phyloP scores from a whole-genome alignment of 352 stramenopile genomes.

The Peronosclerospora sorghi region DNA sequence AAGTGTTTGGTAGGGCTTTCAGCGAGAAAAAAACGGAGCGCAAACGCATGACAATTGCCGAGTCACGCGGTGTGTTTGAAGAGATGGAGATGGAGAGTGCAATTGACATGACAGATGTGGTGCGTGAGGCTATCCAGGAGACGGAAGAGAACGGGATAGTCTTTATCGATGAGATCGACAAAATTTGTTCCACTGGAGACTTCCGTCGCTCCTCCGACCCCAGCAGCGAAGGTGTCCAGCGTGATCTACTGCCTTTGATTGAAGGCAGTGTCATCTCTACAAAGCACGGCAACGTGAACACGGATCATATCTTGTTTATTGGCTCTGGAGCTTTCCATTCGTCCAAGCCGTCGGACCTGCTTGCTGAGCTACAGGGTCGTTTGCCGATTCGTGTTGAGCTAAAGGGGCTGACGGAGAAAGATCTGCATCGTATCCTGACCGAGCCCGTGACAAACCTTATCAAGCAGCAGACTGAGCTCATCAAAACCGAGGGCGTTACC shows the following conservation, averaged over 20 bases:
- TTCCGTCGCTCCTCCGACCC: conserved; percentile 90
- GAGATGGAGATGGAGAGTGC: conserved; percentile 94
- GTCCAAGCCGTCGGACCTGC: conserved; percentile 95
- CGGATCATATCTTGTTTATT: conserved; percentile 99
- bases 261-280: conserved; percentile 96
- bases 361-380: conserved; percentile 96
- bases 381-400: conserved; percentile 98
- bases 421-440: conserved; percentile 98
- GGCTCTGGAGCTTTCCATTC: conserved; percentile 95
- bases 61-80: conserved; percentile 90
- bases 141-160: conserved; percentile 99
- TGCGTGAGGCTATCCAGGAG: conserved; percentile 76
- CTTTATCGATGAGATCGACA: conserved; percentile 99
- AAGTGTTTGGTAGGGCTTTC: conserved; percentile 65
- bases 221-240: conserved; percentile 97
- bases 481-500: conserved; percentile 93
- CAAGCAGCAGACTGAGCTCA: conserved; percentile 95
- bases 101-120: conserved; percentile 85
- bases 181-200: conserved; percentile 95
- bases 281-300: conserved; percentile 99
- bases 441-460: conserved; percentile 99
- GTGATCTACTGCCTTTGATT: conserved; percentile 96
- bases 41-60: conserved; percentile 90
- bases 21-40: conserved; percentile 82
- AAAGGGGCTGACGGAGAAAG: conserved; percentile 96